These are phyloP conservation scores for Solanum boliviense DNA, from an alignment of 257 asterid genomes.

Conservation along the genomic window DNA sequence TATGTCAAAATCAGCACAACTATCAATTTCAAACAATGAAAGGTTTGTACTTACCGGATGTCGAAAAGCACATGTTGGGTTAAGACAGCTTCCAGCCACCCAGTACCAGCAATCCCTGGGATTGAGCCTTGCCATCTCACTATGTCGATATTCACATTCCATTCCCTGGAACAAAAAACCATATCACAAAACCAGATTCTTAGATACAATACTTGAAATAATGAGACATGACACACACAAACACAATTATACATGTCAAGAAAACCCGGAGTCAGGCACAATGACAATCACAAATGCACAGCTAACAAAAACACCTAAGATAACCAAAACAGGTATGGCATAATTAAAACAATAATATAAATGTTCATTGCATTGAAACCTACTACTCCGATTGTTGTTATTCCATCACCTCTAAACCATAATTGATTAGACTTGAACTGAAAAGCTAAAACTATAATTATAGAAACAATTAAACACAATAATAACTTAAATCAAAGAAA, in stretches of 20 bases:
- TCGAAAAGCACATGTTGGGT: conserved; percentile 30
- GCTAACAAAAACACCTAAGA: background rate
- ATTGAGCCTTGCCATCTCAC: conserved; percentile 34
- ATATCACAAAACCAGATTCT: background rate
- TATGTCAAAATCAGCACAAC: background rate
- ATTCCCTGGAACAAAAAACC: conserved; percentile 17
- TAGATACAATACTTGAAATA: background rate
- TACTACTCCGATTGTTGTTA: background rate
- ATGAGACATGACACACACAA: background rate
- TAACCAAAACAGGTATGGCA: background rate
- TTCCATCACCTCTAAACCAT: background rate
- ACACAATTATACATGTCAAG: background rate
- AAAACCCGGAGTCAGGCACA: background rate
- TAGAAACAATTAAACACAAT: background rate
- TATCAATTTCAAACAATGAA: background rate
- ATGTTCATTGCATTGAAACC: background rate
- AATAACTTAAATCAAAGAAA: background rate
- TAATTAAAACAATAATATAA: background rate
- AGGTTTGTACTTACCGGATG: conserved; percentile 28
- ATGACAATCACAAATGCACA: background rate
- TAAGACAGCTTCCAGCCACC: conserved; percentile 24
- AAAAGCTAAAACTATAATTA: background rate
- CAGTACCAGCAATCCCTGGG: conserved; percentile 41
- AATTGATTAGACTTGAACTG: background rate
- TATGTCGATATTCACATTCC: conserved; percentile 36